These are phyloP conservation scores for Daldinia concentrica DNA, from an alignment of 495 filamentous ascomycete genomes.

Conservation along the genomic window DNA sequence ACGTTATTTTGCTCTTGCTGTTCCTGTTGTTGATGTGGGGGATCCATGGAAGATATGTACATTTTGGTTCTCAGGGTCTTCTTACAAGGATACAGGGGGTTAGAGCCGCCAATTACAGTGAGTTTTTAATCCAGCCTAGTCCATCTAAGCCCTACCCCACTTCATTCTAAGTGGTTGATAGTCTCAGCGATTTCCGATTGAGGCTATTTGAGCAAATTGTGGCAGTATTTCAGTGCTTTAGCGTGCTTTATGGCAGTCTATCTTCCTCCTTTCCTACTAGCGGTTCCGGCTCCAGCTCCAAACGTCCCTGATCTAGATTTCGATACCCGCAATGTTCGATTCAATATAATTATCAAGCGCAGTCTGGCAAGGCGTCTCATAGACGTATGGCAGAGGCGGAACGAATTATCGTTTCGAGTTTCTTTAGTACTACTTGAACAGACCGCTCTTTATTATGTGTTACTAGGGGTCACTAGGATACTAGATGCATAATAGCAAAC, in stretches of 20 bases:
- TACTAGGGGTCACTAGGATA: neutral
- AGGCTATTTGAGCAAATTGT: conserved; percentile 63
- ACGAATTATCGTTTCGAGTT: conserved; percentile 15
- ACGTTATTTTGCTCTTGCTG: neutral
- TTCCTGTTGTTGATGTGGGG: conserved; percentile 3
- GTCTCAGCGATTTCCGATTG: conserved; percentile 33
- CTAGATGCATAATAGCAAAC: conserved; percentile 23
- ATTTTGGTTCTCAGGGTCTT: conserved; percentile 10
- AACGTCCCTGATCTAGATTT: neutral
- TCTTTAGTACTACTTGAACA: conserved; percentile 16
- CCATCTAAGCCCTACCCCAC: neutral
- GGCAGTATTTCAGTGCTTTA: conserved; percentile 2
- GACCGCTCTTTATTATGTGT: conserved; percentile 19
- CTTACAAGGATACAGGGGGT: conserved; percentile 11
- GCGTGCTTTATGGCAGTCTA: neutral
- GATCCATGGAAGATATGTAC: conserved; percentile 3
- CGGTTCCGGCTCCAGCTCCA: neutral
- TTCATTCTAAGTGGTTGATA: conserved; percentile 3
- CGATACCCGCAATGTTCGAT: neutral
- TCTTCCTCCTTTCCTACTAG: neutral
- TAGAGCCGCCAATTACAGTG: conserved; percentile 9
- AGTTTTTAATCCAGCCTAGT: neutral
- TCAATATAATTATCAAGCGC: neutral
- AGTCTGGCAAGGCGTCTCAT: neutral
- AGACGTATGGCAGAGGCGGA: conserved; percentile 12